These are phyloP conservation scores for Tetrahymena thermophila DNA, from an alignment of 73 alveolate species.

Conservation along the genomic window DNA sequence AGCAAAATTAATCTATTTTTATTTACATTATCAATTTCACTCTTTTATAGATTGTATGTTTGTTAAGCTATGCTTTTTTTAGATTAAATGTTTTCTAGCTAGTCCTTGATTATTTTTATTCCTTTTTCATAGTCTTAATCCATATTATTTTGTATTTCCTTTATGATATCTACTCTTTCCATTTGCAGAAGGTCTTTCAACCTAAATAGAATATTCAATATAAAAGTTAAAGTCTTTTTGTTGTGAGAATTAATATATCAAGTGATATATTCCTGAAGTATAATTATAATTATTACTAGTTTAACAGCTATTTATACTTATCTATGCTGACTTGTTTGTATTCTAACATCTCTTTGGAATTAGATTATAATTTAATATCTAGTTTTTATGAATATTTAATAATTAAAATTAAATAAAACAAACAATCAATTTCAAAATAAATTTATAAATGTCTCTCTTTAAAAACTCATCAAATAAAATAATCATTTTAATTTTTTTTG, in stretches of 20 bases:
- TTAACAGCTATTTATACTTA: background rate
- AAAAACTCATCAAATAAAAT: background rate
- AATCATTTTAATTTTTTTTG: too few species aligned
- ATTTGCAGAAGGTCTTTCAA: background rate
- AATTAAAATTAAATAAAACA: background rate
- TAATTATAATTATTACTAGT: background rate
- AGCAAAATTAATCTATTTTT: too few species aligned
- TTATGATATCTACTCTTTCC: background rate
- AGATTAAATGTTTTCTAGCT: background rate
- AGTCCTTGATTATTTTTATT: background rate
- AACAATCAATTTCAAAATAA: background rate
- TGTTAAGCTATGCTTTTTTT: background rate
- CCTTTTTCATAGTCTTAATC: background rate
- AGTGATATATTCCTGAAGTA: background rate
- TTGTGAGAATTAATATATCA: background rate
- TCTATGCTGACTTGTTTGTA: background rate
- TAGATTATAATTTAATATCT: background rate
- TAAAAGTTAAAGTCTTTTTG: background rate
- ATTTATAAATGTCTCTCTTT: background rate
- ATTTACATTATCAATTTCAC: background rate
- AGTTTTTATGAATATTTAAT: background rate
- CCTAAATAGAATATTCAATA: background rate
- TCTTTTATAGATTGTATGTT: background rate
- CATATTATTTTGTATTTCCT: background rate
- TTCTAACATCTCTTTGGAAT: background rate